These are phyloP conservation scores for Scutellaria galericulata DNA, from an alignment of 257 asterid species.

Conservation along the genomic window DNA sequence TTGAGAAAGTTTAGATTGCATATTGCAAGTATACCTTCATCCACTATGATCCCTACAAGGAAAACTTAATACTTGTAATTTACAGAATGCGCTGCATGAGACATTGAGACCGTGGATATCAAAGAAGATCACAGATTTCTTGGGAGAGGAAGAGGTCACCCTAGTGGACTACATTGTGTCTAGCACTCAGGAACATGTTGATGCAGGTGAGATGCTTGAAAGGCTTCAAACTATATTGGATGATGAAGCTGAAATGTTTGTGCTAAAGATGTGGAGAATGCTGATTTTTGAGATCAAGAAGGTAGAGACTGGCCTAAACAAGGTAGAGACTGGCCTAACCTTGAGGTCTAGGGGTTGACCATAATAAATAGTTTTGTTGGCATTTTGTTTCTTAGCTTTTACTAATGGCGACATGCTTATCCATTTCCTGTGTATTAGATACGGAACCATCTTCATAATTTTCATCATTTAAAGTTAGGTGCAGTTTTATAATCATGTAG, in stretches of 20 bases:
- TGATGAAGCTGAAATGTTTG: constrained; percentile 99
- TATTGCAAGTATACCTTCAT: neutral
- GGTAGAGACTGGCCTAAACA: constrained; percentile 88
- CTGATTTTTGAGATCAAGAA: constrained; percentile 95
- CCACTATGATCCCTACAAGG: neutral
- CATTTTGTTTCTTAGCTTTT: neutral
- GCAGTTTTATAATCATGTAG: constrained; percentile 29
- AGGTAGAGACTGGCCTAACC: constrained; percentile 85
- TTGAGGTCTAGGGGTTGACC: constrained; percentile 58
- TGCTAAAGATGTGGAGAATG: constrained; percentile 99
- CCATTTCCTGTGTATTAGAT: constrained; percentile 29
- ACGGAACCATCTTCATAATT: constrained; percentile 34
- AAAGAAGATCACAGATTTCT: constrained; percentile 86
- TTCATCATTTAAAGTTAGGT: constrained; percentile 30
- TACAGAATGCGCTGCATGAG: constrained; percentile 79
- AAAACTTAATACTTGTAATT: constrained; percentile 21
- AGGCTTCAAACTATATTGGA: constrained; percentile 90
- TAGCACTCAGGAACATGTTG: constrained; percentile 90
- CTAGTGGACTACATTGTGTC: constrained; percentile 90
- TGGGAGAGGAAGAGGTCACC: constrained; percentile 95
- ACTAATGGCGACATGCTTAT: constrained; percentile 7
- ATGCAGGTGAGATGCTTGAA: constrained; percentile 90
- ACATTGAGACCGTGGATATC: constrained; percentile 94
- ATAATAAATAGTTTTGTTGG: constrained; percentile 22
- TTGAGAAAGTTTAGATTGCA: neutral